Evolutionary conservation across 2,329 filamentous ascomycete species (phyloP).

Genomic region (Trichoderma endophyticum): DNA sequence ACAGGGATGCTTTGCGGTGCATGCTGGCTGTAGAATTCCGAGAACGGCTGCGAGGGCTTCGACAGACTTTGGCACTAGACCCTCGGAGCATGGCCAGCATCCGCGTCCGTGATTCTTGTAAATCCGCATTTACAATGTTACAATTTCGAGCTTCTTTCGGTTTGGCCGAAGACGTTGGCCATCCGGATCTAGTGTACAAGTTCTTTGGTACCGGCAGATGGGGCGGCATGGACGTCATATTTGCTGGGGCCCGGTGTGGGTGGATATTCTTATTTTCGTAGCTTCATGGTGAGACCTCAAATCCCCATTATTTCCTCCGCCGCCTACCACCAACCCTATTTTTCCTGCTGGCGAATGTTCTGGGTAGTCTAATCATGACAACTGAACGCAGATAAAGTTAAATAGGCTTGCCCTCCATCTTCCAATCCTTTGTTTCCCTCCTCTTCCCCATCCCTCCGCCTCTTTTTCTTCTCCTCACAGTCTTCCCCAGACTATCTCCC

Average conservation of each 20-base stretch:
- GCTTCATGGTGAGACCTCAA: slow-evolving; percentile 1
- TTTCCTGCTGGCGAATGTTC: neutral
- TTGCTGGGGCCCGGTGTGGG: slow-evolving; percentile 1
- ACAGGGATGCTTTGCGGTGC: neutral
- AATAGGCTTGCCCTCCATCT: slow-evolving; percentile 5
- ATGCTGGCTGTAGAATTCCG: neutral
- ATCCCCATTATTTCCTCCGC: slow-evolving; percentile 12
- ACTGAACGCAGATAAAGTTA: slow-evolving; percentile 13
- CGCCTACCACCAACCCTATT: neutral
- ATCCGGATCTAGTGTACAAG: neutral
- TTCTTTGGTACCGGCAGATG: neutral
- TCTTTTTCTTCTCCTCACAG: neutral
- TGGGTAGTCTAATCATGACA: neutral
- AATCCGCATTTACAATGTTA: neutral
- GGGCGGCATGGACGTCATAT: slow-evolving; percentile 12
- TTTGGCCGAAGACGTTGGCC: slow-evolving; percentile 14
- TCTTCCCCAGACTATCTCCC: slow-evolving; percentile 11
- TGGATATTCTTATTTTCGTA: slow-evolving; percentile 8
- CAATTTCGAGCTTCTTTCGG: neutral
- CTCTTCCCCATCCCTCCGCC: slow-evolving; percentile 4
- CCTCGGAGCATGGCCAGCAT: neutral
- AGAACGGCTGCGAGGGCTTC: slow-evolving; percentile 3
- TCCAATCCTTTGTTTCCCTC: neutral
- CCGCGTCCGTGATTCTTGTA: slow-evolving; percentile 1
- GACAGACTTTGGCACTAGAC: neutral